Evolutionary conservation across 2,329 filamentous ascomycete species (phyloP), one percentile per base, ranked within the genome.

Genomic region (Zopfia rhizophila): DNA sequence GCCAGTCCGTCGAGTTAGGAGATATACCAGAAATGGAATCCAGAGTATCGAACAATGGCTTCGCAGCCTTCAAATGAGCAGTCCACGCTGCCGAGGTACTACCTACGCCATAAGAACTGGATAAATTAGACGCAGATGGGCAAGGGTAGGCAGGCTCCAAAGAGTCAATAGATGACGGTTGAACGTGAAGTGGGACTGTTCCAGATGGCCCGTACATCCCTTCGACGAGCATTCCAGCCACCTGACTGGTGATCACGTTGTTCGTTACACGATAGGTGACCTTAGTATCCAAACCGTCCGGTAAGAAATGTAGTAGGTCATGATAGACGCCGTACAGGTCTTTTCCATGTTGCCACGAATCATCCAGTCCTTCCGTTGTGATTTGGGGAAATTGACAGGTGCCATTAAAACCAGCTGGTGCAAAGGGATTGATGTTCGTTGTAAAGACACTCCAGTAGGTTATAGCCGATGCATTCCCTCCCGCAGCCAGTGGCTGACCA

Each of bases 341-440:
- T n/a, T 75, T 78, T 7, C 90, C 90, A 68, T 94, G 90, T 53
- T 86, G 80, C 76, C 82, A 87, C 11, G 87, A 87, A 70, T 94
- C 90, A 35, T 86, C 82, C 1, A 94, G 77, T 0, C 90, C 90
- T 13, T 74, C 80, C 1, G 80, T 73, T 0, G 89, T 91, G 60
- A 94, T 89, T 68, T 94, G 90, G 0, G 90, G 90, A 65, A 93
- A 94, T 57, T 88, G 85, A 58, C 90, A 94, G 10, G 82, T 85
- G 2, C 89, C 88, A 28, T 84, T 80, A 76, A 88, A 91, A 3
- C 88, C 89, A 1, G 78, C 64, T 0, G 84, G 81, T 3, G 77
- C 65, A 60, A 90, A 88, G 0, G 89, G 87, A 63, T 92, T 93
- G 13, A 80, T 74, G 0, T 80, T 60, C 3, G 82, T 84, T 10